Evolutionary conservation across 2,329 filamentous ascomycete species (phyloP).

Genomic region (Fusarium concolor): DNA sequence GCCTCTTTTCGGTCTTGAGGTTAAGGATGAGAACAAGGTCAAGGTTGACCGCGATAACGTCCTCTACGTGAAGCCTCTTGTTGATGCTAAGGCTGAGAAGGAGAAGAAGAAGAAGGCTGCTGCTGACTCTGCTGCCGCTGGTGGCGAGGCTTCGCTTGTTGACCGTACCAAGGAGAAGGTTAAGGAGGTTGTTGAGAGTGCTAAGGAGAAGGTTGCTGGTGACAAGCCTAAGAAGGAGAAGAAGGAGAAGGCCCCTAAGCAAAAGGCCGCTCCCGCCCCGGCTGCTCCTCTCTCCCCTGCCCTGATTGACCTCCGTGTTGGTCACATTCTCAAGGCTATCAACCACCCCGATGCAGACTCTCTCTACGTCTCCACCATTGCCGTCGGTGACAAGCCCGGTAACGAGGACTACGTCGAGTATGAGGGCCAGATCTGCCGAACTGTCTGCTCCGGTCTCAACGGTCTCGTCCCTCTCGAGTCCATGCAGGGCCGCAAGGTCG

Average conservation of each 20-base stretch:
- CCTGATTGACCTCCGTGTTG: conserved; percentile 94
- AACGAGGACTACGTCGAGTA: conserved; percentile 92
- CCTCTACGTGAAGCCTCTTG: conserved; percentile 86
- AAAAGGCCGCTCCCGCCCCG: conserved; percentile 72
- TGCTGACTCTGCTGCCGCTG: conserved; percentile 62
- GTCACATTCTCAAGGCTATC: conserved; percentile 95
- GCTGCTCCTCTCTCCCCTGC: conserved; percentile 83
- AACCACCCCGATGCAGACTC: conserved; percentile 97
- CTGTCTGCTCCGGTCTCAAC: conserved; percentile 96
- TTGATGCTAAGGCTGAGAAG: conserved; percentile 95
- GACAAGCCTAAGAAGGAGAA: conserved; percentile 81
- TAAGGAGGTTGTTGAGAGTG: conserved; percentile 66
- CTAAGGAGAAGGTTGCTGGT: conserved; percentile 53
- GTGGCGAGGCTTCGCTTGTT: conserved; percentile 61
- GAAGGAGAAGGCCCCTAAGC: conserved; percentile 88
- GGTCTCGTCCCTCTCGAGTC: conserved; percentile 91
- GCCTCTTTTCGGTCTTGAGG: conserved; percentile 75
- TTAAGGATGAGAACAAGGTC: conserved; percentile 80
- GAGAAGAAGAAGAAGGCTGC: conserved; percentile 97
- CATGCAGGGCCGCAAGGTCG: conserved; percentile 96
- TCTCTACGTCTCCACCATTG: conserved; percentile 94
- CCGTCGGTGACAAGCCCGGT: conserved; percentile 83
- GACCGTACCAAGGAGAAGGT: conserved; percentile 72
- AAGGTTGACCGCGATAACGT: conserved; percentile 82
- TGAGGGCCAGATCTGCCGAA: conserved; percentile 91